These are phyloP conservation scores for Phytophthora sp. DNA, from an alignment of 352 stramenopile genomes.

Conservation along the genomic window DNA sequence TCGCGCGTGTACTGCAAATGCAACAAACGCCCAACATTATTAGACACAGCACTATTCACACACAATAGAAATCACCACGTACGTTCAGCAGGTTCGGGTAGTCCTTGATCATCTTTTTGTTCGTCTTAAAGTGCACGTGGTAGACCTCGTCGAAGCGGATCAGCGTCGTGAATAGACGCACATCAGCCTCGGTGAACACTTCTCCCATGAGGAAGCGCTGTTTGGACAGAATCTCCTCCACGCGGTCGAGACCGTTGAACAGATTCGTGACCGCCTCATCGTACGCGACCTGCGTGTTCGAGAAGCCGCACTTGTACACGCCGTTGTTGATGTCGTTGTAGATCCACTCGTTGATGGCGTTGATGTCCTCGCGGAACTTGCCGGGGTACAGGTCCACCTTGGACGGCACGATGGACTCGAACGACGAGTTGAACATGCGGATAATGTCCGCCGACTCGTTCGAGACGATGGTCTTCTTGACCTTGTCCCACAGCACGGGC, in stretches of 20 bases:
- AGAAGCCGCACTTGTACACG: slow-evolving; percentile 93
- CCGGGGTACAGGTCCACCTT: slow-evolving; percentile 83
- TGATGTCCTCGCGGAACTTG: slow-evolving; percentile 81
- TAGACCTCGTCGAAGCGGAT: slow-evolving; percentile 88
- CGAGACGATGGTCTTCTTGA: slow-evolving; percentile 91
- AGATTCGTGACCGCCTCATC: slow-evolving; percentile 76
- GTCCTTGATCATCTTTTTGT: slow-evolving; percentile 88
- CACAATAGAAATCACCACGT: slow-evolving; percentile 12
- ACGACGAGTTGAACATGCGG: slow-evolving; percentile 89
- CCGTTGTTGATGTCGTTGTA: slow-evolving; percentile 94
- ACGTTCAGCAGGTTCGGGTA: slow-evolving; percentile 89
- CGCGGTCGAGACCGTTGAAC: slow-evolving; percentile 72
- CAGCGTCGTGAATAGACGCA: slow-evolving; percentile 84
- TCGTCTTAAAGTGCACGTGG: slow-evolving; percentile 90
- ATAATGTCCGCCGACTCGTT: slow-evolving; percentile 96
- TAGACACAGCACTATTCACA: not conserved
- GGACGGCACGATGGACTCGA: slow-evolving; percentile 73
- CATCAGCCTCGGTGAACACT: slow-evolving; percentile 76
- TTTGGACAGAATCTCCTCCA: slow-evolving; percentile 71
- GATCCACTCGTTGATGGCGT: slow-evolving; percentile 92
- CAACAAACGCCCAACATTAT: not conserved
- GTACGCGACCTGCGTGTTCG: slow-evolving; percentile 89
- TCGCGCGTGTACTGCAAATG: slow-evolving; percentile 69
- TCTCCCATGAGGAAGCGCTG: slow-evolving; percentile 73
- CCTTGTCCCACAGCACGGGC: slow-evolving; percentile 92